Evolutionary conservation across 1,139 yeast species (phyloP), one percentile per base, ranked within the genome.

Genomic region (Magnusiomyces magnusii): DNA sequence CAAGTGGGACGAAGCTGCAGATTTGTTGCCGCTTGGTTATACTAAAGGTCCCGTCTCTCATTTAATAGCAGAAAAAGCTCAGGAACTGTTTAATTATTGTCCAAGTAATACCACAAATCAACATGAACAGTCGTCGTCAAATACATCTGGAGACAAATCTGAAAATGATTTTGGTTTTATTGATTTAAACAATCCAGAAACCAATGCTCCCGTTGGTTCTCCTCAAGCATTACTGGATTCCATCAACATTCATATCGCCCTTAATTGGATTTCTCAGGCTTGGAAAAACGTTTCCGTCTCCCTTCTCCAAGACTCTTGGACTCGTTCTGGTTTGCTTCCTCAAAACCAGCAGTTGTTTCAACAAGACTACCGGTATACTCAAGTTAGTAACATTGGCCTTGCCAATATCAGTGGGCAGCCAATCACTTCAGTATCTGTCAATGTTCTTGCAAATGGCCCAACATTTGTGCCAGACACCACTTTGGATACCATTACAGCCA

Each of bases 181-280:
- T n/a, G n/a, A n/a, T n/a, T n/a, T n/a, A n/a, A n/a, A n/a, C n/a
- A n/a, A n/a, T n/a, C n/a, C n/a, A n/a, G 21, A 24, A n/a, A 2
- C 25, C 21, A 9, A 44, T 10, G 17, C 44, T 17, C 19, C 44
- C 19, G 19, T 17, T 39, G 49, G 49, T 13, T 44, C 49, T 19
- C 49, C 49, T 3, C 25, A 44, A 17, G 49, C 49, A 7, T 10
- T 34, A 2, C 41, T 28, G 15, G 24, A 50, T 13, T 23, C 53
- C 23, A 50, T 50, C 39, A 50, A 27, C 17, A 15, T 50, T 31
- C 39, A 50, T n/a, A 19, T 50, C 31, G 59, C 58, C 15, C 36
- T 55, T 17, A 50, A 54, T 47, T 59, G 61, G 61, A 53, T 59
- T 19, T 55, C 56, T 23, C 44, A 44, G 23, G 59, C 61, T 2